A percentile compares a stretch with the other conserved stretches of the same genome.
These are phyloP conservation scores for Phlebiopsis gigantea DNA, from an alignment of 768 basidiomycete genomes.

Conservation along the genomic window DNA sequence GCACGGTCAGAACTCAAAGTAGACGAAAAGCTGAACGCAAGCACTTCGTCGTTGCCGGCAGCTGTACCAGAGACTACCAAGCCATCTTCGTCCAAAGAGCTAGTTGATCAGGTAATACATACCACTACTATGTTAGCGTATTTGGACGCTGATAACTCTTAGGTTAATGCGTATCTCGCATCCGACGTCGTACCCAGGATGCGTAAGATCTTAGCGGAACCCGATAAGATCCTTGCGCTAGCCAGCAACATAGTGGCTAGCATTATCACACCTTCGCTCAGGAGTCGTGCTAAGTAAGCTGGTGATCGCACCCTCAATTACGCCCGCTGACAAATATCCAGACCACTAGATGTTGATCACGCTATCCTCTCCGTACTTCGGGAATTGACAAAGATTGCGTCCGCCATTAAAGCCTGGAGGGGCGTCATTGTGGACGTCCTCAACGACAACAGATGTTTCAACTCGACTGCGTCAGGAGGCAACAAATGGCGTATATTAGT, in stretches of 20 bases:
- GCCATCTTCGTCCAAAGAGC: constrained; percentile 31
- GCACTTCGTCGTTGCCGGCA: constrained; percentile 30
- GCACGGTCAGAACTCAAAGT: constrained; percentile 32
- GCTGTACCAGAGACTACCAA: constrained; percentile 24
- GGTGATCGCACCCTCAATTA: background rate
- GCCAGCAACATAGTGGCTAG: constrained; percentile 85
- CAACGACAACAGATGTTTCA: constrained; percentile 85
- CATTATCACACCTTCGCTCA: constrained; percentile 75
- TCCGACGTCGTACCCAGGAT: constrained; percentile 65
- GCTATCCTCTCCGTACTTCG: constrained; percentile 60
- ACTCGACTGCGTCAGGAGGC: constrained; percentile 51
- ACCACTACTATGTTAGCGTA: background rate
- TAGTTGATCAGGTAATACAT: constrained; percentile 41
- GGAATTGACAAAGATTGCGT: constrained; percentile 76
- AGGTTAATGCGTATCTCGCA: constrained; percentile 75
- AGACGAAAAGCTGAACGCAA: constrained; percentile 58
- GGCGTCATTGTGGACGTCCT: constrained; percentile 74
- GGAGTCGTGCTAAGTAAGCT: constrained; percentile 64
- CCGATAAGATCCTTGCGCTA: constrained; percentile 73
- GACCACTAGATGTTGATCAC: constrained; percentile 75
- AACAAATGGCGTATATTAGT: constrained; percentile 73
- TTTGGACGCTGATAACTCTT: background rate
- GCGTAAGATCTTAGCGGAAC: constrained; percentile 75
- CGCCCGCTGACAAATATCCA: constrained; percentile 20
- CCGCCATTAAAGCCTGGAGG: constrained; percentile 82